Conservation (phyloP, 371 early-diverging fungal species). For the Rozella allomycis region DNA sequence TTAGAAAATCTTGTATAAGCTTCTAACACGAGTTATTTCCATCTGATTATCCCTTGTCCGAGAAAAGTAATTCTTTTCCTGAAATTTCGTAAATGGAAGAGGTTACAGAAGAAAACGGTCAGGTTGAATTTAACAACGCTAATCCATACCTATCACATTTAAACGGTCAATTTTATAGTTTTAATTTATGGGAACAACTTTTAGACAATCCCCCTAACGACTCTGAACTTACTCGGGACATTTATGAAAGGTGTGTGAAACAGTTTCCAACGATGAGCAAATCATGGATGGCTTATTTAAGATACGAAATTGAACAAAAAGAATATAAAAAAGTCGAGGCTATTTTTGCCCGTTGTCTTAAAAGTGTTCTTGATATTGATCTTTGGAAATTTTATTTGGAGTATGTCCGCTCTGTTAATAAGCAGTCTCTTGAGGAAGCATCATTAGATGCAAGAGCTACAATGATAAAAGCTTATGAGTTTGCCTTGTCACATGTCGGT, state of each 20-base stretch:
- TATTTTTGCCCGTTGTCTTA: conserved; percentile 63
- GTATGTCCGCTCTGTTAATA: conserved; percentile 44
- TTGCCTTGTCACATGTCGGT: conserved; percentile 63
- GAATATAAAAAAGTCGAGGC: conserved; percentile 51
- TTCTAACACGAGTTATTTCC: too few species aligned
- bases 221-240: conserved; percentile 32
- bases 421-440: conserved; percentile 18
- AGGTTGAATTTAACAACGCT: too few species aligned
- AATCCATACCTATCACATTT: too few species aligned
- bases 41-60: too few species aligned
- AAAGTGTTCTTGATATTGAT: conserved; percentile 54
- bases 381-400: conserved; percentile 69
- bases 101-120: too few species aligned
- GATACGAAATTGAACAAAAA: conserved; percentile 52
- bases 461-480: conserved; percentile 65
- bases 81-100: too few species aligned
- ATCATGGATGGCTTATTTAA: conserved; percentile 61
- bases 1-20: too few species aligned
- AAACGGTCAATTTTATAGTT: too few species aligned
- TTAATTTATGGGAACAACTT: too few species aligned
- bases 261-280: conserved; percentile 66
- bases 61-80: too few species aligned
- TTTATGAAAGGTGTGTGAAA: conserved; percentile 45
- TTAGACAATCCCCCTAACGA: too few species aligned
- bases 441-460: conserved; percentile 44